Conservation (phyloP, 2,329 filamentous ascomycete species). For the Zymoseptoria ardabiliae region DNA sequence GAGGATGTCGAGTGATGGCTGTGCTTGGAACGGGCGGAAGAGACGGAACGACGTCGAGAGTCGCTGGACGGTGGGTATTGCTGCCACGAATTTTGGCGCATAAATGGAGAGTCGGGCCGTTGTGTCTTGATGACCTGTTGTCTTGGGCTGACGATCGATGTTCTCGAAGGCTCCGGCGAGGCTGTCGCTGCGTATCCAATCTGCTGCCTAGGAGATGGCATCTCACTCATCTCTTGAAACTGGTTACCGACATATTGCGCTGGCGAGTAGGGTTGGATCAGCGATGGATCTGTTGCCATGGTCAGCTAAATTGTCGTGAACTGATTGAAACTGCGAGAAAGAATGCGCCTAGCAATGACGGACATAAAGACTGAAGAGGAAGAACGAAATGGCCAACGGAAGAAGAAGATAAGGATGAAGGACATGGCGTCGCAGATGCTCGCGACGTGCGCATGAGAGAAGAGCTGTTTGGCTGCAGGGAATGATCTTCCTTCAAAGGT, state of each 20-base stretch:
- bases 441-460: not conserved
- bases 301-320: not conserved
- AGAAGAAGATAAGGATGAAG: conserved; percentile 30
- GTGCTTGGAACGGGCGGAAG: conserved; percentile 64
- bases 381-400: conserved; percentile 30
- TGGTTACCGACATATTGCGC: conserved; percentile 36
- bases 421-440: conserved; percentile 10
- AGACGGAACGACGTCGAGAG: conserved; percentile 59
- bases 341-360: conserved; percentile 26
- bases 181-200: conserved; percentile 42
- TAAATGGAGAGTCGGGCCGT: conserved; percentile 60
- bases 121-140: conserved; percentile 28
- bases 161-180: conserved; percentile 58
- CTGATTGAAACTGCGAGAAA: conserved; percentile 9
- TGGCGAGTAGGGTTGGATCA: conserved; percentile 48
- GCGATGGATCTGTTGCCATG: conserved; percentile 45
- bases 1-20: conserved; percentile 34
- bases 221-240: conserved; percentile 34
- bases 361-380: conserved; percentile 36
- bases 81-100: conserved; percentile 49
- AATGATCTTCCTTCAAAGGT: not conserved
- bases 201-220: conserved; percentile 31
- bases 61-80: conserved; percentile 35
- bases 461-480: not conserved
- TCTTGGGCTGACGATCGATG: conserved; percentile 39